Percentiles rank a stretch among this genome's conserved stretches.
Conservation (phyloP, 345 rosid genomes). For the Mercurialis annua region DNA sequence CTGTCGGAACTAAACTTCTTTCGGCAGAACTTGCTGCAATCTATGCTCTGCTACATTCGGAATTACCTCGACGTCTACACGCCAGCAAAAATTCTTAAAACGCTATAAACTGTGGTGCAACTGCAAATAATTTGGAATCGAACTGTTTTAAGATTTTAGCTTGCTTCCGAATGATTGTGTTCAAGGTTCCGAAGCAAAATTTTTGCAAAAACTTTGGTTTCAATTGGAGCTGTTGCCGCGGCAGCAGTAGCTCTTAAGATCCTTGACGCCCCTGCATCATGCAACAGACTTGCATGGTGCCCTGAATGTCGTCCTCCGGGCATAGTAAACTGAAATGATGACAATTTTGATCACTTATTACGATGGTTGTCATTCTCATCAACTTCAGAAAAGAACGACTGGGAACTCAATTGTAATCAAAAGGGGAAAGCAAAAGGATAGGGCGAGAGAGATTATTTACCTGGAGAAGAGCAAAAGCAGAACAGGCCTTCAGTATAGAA, state of each 20-base stretch:
- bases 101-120: background rate
- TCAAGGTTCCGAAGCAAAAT: slow-evolving; percentile 38
- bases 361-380: background rate
- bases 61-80: background rate
- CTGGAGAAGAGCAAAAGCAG: slow-evolving; percentile 46
- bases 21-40: background rate
- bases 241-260: slow-evolving; percentile 32
- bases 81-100: background rate
- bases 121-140: background rate
- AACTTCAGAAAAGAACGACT: background rate
- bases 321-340: slow-evolving; percentile 32
- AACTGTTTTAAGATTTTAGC: background rate
- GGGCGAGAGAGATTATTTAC: slow-evolving; percentile 9
- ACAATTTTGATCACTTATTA: background rate
- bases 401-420: background rate
- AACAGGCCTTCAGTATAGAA: slow-evolving; percentile 30
- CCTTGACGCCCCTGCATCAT: slow-evolving; percentile 34
- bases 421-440: background rate
- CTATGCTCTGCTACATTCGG: background rate
- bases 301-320: slow-evolving; percentile 38
- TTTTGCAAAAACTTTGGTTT: slow-evolving; percentile 38
- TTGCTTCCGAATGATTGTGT: slow-evolving; percentile 18
- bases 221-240: slow-evolving; percentile 26
- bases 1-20: slow-evolving; percentile 1
- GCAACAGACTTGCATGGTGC: slow-evolving; percentile 32